Evolutionary conservation across 345 rosid genomes (phyloP).

Genomic region (Eutrema heterophyllum): DNA sequence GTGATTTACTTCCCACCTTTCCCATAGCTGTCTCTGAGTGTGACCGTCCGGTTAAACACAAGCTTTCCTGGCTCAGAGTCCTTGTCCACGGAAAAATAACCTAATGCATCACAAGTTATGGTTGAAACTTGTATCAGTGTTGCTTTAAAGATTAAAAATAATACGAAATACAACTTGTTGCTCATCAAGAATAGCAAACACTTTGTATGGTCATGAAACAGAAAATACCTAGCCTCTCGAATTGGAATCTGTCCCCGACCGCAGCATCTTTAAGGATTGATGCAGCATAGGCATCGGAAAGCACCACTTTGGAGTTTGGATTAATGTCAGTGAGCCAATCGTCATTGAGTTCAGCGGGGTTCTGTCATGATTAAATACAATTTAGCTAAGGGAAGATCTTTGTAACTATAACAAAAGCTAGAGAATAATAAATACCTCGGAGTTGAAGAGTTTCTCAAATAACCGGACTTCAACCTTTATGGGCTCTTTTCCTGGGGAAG

Average conservation of each 20-base stretch:
- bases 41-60: conserved; percentile 83
- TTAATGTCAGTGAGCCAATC: conserved; percentile 82
- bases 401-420: background rate
- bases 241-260: conserved; percentile 71
- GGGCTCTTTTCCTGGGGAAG: conserved; percentile 61
- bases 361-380: conserved; percentile 36
- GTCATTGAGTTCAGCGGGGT: conserved; percentile 70
- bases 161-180: background rate
- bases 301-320: conserved; percentile 56
- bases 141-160: background rate
- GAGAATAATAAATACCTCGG: conserved; percentile 52
- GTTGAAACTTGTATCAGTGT: background rate
- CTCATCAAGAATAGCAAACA: background rate
- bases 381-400: background rate
- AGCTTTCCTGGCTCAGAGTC: conserved; percentile 71
- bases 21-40: conserved; percentile 50
- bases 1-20: conserved; percentile 47
- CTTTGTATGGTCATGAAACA: background rate
- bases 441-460: conserved; percentile 78
- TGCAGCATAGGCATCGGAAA: conserved; percentile 59
- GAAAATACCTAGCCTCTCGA: conserved; percentile 80
- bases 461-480: conserved; percentile 84
- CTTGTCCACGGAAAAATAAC: conserved; percentile 73
- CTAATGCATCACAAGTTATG: conserved; percentile 38
- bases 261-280: conserved; percentile 54